Base-by-base conservation (phyloP, 306 rosid species). In the Trifolium fragiferum region DNA sequence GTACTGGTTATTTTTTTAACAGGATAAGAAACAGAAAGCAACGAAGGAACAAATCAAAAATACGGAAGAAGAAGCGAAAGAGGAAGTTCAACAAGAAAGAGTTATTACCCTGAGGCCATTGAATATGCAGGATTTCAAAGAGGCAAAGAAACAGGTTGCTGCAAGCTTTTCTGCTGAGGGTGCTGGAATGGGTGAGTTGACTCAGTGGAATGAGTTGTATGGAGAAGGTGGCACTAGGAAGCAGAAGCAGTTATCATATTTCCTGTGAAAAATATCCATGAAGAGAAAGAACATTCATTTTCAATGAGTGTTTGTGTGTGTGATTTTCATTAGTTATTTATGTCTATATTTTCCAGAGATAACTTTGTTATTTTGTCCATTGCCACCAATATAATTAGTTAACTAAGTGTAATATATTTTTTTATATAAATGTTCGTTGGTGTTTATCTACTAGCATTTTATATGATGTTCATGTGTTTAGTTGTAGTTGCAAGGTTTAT, bases 151-250 rank as follows among this genome's bases (percentile, higher is more conserved):
- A 81, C 99, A 94, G 97, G 96, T 90, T 70, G 95, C 96, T 7
- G 93, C 99, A 25, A 95, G 99, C 84, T 90, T 89, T 81, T 82
- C 99, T 21, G 54, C 90, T 0, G 98, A 95, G 78, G 99, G 98
- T 33, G 80, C 96, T 33, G 88, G 89, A 76, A 95, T 95, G 99
- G 40, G 74, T 20, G 99, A 95, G 80, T 80, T 95, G 88, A 87
- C 84, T 82, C 98, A 90, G 77, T 95, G 99, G 99, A 95, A 90
- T 49, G 91, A 95, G 2, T 68, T 79, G 71, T 95, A 86, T 5
- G 98, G 99, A 19, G 98, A 92, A 86, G 98, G 99, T 3, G 99
- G 98, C 25, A 89, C 96, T 3, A 87, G 98, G 82, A 92, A 94
- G 95, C 87, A 84, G 81, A 80, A 92, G 80, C 96, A 92, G 41